Evolutionary conservation across 768 basidiomycete genomes (phyloP), one percentile per base, ranked within the genome.

Genomic region (Megacollybia marginata): DNA sequence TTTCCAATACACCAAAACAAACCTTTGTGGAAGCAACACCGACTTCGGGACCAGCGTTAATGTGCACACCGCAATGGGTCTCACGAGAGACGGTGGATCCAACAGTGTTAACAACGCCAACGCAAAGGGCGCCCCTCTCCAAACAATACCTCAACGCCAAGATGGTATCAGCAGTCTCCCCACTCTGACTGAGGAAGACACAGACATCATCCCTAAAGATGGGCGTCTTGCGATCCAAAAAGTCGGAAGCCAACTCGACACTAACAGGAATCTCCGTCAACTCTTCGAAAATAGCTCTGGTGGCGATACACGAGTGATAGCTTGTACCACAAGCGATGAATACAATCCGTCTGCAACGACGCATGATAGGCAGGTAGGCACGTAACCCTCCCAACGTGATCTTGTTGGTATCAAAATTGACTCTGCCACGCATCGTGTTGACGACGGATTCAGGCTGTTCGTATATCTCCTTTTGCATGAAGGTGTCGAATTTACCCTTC

Each of bases 401-500:
- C 55, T 77, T 78, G 69, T 90, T 80, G 48, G 77, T 82, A 63
- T 98, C 96, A 59, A 99, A 99, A 78, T 96, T 98, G 74, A 99
- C 89, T 58, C 96, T 92, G 53, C 96, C 96, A 80, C 96, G 89
- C 96, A 99, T 99, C 46, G 96, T 99, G 79, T 99, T 99, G 70
- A 98, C 92, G 54, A 98, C 96, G 23, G 92, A 95, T 63, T 99
- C 96, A 46, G 96, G 95, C 67, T 98, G 95, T 64, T 97, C 91
- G 74, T 92, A 97, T 59, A 97, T 97, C 69, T 99, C 96, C 74
- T 99, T 99, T 67, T 98, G 95, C 96, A 99, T 99, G 73, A 99
- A 99, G 64, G 95, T 94, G 64, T 92, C 92, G 65, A 98, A 99
- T 69, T 93, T 92, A 64, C 96, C 96, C 79, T 99, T 99, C 96